Evolutionary conservation across 257 asterid species (phyloP).

Genomic region (Hygrophila difformis): DNA sequence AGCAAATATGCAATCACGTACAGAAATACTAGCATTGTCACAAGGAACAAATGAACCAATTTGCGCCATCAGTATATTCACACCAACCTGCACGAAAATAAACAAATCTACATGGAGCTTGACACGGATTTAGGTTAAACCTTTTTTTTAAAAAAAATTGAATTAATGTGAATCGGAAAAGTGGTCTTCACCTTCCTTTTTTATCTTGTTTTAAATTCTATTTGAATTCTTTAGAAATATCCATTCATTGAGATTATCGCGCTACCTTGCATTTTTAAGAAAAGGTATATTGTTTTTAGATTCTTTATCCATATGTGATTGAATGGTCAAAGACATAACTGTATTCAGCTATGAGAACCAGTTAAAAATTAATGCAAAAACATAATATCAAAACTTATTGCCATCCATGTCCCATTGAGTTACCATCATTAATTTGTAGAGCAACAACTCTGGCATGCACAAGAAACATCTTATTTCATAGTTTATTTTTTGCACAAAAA

Average conservation of each 20-base stretch:
- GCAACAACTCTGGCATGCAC: constrained; percentile 7
- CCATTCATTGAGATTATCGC: too few species aligned
- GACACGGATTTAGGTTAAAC: not conserved
- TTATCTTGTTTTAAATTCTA: too few species aligned
- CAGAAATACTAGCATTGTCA: constrained; percentile 70
- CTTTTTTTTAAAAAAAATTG: too few species aligned
- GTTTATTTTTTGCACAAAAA: not conserved
- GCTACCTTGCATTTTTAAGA: too few species aligned
- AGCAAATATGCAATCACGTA: constrained; percentile 97
- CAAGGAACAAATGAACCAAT: constrained; percentile 91
- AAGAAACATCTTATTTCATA: constrained; percentile 7
- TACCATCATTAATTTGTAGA: constrained; percentile 11
- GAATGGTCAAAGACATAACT: too few species aligned
- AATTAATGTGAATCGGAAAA: too few species aligned
- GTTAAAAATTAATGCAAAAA: not conserved
- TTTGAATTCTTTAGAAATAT: too few species aligned
- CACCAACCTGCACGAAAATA: constrained; percentile 64
- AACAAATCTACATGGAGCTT: constrained; percentile 8
- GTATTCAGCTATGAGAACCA: constrained; percentile 4
- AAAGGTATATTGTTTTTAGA: too few species aligned
- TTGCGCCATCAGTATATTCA: constrained; percentile 94
- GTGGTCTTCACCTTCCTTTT: not conserved
- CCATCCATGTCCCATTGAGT: not conserved
- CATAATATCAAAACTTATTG: too few species aligned
- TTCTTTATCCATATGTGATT: too few species aligned